Evolutionary conservation across 2,329 filamentous ascomycete species (phyloP).

Genomic region (Rutstroemia sp.): DNA sequence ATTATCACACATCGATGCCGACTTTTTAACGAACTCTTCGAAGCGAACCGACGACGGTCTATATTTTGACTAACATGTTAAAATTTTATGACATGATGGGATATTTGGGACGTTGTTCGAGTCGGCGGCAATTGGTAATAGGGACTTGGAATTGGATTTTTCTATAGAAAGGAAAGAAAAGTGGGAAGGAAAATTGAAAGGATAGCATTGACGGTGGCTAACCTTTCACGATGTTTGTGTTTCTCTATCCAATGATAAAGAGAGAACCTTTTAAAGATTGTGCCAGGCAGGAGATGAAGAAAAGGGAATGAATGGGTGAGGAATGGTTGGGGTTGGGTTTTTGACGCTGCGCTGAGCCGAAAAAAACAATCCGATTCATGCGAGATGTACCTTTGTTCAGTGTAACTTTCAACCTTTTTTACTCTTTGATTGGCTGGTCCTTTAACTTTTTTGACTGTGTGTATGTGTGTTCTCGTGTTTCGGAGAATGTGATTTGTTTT

Average conservation of each 20-base stretch:
- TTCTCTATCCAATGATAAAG: background rate
- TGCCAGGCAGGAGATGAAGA: constrained; percentile 4
- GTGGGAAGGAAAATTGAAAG: background rate
- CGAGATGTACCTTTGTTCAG: constrained; percentile 12
- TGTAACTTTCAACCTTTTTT: constrained; percentile 8
- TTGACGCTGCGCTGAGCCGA: constrained; percentile 1
- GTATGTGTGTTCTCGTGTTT: background rate
- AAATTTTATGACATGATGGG: constrained; percentile 8
- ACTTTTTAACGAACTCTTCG: constrained; percentile 1
- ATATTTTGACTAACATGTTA: constrained; percentile 7
- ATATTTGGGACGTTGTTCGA: constrained; percentile 6
- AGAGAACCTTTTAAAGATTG: background rate
- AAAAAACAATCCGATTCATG: constrained; percentile 6
- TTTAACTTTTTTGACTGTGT: background rate
- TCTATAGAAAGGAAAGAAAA: background rate
- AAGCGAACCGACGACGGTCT: constrained; percentile 3
- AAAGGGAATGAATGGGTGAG: background rate
- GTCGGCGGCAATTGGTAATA: constrained; percentile 3
- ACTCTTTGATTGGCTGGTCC: background rate
- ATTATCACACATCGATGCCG: constrained; percentile 6
- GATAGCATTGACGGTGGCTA: background rate
- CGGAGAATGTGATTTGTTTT: background rate
- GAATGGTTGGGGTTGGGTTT: constrained; percentile 1
- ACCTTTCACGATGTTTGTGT: constrained; percentile 1
- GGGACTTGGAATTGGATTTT: background rate